Evolutionary conservation across 2,329 filamentous ascomycete genomes (phyloP), one percentile per base, ranked within the genome.

Genomic region (Phialophora verrucosa): DNA sequence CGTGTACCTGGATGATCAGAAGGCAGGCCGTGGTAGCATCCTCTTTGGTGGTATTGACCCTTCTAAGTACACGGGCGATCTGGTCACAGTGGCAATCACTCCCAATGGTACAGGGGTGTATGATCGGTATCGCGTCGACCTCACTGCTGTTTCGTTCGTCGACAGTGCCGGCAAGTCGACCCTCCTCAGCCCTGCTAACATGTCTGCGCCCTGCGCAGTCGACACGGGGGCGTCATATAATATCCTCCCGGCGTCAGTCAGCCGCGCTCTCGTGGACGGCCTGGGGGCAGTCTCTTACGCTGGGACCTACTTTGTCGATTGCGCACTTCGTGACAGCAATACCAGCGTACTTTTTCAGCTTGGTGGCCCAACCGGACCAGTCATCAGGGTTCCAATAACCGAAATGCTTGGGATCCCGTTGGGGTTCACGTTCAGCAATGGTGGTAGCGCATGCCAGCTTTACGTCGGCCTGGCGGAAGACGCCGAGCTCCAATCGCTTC

Each of bases 21-120:
- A 86, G 63, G 83, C 90, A 0, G 88, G 83, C 65, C 88, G 83
- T 1, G 91, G 91, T 44, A 89, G 81, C 71, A 89, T 93, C 65
- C 80, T 94, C 1, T 94, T 94, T 71, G 91, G 91, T 49, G 91
- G 90, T n/a, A 87, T 93, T 66, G 91, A 94, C 75, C 90, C 87
- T 0, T 85, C 83, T 63, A 93, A 93, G 75, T 94, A 88, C 77
- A 75, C 81, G 0, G 91, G 90, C 57, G 76, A 84, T 1, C 81
- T 93, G 38, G 82, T 83, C 50, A 85, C 83, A 4, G 80, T 93
- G 31, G 82, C 88, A n/a, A 81, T 92, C 70, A 53, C 49, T 5
- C 58, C 58, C 4, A 51, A 60, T 23, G 51, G 8, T 17, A 51
- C 58, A 5, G 58, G 49, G 17, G 44, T 29, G n/a, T 49, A 31